phyloP scores from a whole-genome alignment of 768 basidiomycete genomes.

The Rhizopogon vinicolor region DNA sequence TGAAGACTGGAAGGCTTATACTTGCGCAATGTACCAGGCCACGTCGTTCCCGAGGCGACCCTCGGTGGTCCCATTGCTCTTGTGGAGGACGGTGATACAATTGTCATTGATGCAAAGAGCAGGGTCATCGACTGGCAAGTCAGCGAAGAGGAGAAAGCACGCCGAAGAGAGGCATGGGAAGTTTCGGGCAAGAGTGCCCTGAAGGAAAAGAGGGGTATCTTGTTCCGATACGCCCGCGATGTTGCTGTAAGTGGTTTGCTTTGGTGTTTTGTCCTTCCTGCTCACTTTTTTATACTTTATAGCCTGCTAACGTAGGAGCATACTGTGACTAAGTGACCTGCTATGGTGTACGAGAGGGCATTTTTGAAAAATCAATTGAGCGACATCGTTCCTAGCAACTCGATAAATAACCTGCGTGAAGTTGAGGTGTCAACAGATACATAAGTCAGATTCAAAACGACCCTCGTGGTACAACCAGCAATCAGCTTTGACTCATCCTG shows the following conservation, averaged over 20 bases:
- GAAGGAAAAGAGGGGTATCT: constrained; percentile 68
- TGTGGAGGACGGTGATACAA: constrained; percentile 76
- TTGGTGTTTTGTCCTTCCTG: background rate
- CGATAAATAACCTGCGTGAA: background rate
- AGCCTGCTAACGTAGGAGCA: constrained; percentile 82
- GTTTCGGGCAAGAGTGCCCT: constrained; percentile 55
- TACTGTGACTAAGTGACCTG: constrained; percentile 61
- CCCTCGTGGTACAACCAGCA: no score
- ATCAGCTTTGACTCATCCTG: no score
- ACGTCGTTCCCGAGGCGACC: constrained; percentile 61
- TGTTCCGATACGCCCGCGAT: constrained; percentile 80
- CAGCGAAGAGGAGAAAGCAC: constrained; percentile 56
- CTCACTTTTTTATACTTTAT: constrained; percentile 2
- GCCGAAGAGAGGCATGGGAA: constrained; percentile 67
- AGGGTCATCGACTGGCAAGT: constrained; percentile 72
- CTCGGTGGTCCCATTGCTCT: constrained; percentile 87
- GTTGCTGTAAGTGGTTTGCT: constrained; percentile 65
- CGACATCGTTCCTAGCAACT: background rate
- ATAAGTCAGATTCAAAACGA: background rate
- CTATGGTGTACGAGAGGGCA: background rate
- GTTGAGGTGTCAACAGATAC: background rate
- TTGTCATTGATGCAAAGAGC: constrained; percentile 66
- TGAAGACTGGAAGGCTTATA: constrained; percentile 32
- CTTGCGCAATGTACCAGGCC: constrained; percentile 39
- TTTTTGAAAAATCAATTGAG: background rate